Evolutionary conservation across 176 grass and related monocot genomes (phyloP).

Genomic region (Aegilops longissima): DNA sequence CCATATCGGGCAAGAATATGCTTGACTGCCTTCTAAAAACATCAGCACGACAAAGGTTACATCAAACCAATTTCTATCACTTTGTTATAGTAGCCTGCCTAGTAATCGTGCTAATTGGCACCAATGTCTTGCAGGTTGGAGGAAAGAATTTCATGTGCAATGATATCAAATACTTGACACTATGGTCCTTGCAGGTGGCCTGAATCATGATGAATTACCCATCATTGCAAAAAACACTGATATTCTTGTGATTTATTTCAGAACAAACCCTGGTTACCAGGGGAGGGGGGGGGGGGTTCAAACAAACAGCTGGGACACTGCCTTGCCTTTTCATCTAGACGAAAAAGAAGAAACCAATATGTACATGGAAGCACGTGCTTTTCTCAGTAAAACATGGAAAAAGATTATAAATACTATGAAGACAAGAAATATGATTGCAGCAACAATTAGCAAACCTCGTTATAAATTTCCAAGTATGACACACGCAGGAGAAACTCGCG

Average conservation of each 20-base stretch:
- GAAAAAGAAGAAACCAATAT: too few species aligned
- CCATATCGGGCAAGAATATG: background rate
- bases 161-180: background rate
- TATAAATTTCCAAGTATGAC: conserved; percentile 99
- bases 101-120: background rate
- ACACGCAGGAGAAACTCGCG: conserved; percentile 97
- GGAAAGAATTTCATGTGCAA: background rate
- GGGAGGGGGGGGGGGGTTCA: background rate
- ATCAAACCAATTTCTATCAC: background rate
- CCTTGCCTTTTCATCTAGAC: too few species aligned
- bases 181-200: background rate
- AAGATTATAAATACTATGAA: conserved; percentile 20
- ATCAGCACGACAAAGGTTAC: background rate
- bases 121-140: background rate
- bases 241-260: background rate
- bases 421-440: conserved; percentile 3
- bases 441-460: conserved; percentile 63
- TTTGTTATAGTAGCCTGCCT: background rate
- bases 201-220: background rate
- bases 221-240: background rate
- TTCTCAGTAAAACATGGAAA: background rate
- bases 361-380: background rate
- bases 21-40: background rate
- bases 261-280: background rate
- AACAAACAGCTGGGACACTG: background rate